Conservation (phyloP, 1,284 basidiomycete species). For the Exobasidium rhododendri region DNA sequence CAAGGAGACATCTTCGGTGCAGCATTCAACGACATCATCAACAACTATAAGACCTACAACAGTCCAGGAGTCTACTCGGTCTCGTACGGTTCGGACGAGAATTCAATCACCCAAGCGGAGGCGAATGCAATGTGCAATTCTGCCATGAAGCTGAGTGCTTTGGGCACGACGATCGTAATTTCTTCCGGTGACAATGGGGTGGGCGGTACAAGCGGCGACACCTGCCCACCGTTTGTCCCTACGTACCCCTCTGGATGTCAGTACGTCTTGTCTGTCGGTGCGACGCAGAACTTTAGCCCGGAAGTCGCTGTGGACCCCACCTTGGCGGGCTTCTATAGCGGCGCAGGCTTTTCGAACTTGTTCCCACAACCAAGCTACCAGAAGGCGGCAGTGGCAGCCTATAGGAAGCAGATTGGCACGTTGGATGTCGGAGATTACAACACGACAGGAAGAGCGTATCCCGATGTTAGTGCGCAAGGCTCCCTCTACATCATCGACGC, state of each 20-base stretch:
- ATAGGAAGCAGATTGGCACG: too few species aligned
- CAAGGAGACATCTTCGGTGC: constrained; percentile 19
- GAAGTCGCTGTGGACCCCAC: constrained; percentile 10
- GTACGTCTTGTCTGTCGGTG: constrained; percentile 22
- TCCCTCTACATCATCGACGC: constrained; percentile 4
- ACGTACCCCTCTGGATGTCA: constrained; percentile 21
- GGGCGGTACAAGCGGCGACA: neutral
- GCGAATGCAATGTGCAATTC: constrained; percentile 18
- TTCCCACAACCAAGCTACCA: constrained; percentile 18
- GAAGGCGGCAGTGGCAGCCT: constrained; percentile 8
- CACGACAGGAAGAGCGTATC: constrained; percentile 17
- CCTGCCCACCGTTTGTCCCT: constrained; percentile 18
- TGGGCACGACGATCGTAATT: constrained; percentile 23
- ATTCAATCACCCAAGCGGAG: constrained; percentile 9
- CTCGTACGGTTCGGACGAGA: constrained; percentile 18
- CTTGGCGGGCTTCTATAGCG: constrained; percentile 19
- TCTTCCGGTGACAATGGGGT: constrained; percentile 23
- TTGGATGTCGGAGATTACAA: constrained; percentile 19
- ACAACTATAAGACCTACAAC: constrained; percentile 1
- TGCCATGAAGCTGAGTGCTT: constrained; percentile 18
- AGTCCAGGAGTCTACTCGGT: constrained; percentile 18
- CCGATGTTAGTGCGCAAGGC: constrained; percentile 22
- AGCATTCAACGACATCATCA: constrained; percentile 15
- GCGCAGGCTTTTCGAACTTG: constrained; percentile 18
- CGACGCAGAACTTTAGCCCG: constrained; percentile 13